Conservation (phyloP, 495 filamentous ascomycete species). For the Penicillium canariense region DNA sequence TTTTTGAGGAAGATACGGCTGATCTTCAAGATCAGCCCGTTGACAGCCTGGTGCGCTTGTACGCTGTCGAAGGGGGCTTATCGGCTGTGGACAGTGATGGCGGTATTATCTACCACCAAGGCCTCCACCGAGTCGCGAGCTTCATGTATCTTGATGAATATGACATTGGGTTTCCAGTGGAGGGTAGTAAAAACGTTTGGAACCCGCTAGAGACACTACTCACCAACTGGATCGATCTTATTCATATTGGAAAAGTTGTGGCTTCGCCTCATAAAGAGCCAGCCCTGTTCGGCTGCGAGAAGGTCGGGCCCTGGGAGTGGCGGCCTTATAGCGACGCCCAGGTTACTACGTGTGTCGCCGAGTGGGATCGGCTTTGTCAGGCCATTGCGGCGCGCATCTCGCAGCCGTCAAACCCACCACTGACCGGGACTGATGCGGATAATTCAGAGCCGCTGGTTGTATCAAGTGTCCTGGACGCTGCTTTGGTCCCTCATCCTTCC, state of each 20-base stretch:
- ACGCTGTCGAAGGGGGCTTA: constrained; percentile 1
- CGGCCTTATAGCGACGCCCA: constrained; percentile 18
- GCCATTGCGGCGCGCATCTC: constrained; percentile 13
- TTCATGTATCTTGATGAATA: constrained; percentile 15
- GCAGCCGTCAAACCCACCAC: constrained; percentile 7
- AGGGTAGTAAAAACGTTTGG: constrained; percentile 24
- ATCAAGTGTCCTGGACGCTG: constrained; percentile 14
- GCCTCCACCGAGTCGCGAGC: constrained; percentile 9
- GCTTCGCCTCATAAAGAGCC: constrained; percentile 17
- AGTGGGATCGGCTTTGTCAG: constrained; percentile 15
- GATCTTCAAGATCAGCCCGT: constrained; percentile 12
- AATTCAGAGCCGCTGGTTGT: constrained; percentile 7
- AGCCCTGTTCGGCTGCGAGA: constrained; percentile 15
- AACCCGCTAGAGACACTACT: constrained; percentile 38
- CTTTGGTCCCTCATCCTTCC: constrained; percentile 12
- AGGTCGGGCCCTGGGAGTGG: constrained; percentile 20
- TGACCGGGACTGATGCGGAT: constrained; percentile 6
- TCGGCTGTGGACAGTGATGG: constrained; percentile 4
- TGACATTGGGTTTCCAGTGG: constrained; percentile 13
- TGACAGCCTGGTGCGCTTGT: constrained; percentile 15
- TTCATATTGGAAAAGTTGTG: constrained; percentile 30
- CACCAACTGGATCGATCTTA: constrained; percentile 31
- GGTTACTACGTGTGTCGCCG: constrained; percentile 15
- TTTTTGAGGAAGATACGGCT: constrained; percentile 9
- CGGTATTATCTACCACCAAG: constrained; percentile 15